These are phyloP conservation scores for Mallotus repandus DNA, from an alignment of 441 rosid species.

Conservation along the genomic window DNA sequence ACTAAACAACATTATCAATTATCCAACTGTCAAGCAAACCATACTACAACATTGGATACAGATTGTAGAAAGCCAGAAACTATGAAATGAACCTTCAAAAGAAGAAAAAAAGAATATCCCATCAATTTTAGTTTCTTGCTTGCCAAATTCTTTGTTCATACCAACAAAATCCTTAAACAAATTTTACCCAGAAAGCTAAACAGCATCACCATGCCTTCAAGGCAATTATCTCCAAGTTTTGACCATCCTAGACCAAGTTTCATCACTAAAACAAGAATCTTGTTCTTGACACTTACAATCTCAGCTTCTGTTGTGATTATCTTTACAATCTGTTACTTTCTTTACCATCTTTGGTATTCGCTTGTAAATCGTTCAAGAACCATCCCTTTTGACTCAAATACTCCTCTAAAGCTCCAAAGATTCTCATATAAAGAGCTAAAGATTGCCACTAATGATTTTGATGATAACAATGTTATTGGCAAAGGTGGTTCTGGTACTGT, in stretches of 20 bases:
- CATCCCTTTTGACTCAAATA: slow-evolving; percentile 65
- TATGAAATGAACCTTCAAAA: not conserved
- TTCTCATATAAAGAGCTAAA: slow-evolving; percentile 79
- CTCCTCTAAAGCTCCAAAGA: slow-evolving; percentile 68
- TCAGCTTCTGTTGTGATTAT: slow-evolving; percentile 64
- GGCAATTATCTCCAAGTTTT: slow-evolving; percentile 44
- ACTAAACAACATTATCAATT: slow-evolving; percentile 27
- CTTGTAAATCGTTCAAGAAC: slow-evolving; percentile 69
- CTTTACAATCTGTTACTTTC: slow-evolving; percentile 64
- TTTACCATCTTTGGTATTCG: slow-evolving; percentile 73
- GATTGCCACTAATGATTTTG: slow-evolving; percentile 70
- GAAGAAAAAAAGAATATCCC: not conserved
- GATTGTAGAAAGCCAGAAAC: slow-evolving; percentile 18
- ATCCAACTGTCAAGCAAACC: slow-evolving; percentile 50
- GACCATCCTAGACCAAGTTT: slow-evolving; percentile 39
- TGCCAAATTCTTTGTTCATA: slow-evolving; percentile 22
- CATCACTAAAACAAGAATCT: slow-evolving; percentile 47
- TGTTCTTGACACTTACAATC: slow-evolving; percentile 64
- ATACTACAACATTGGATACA: slow-evolving; percentile 35
- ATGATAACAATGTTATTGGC: slow-evolving; percentile 66
- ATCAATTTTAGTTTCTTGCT: slow-evolving; percentile 7
- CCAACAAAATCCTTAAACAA: not conserved
- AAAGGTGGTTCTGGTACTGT: slow-evolving; percentile 98
- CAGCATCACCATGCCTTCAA: slow-evolving; percentile 68
- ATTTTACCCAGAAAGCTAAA: slow-evolving; percentile 27